Conservation (phyloP, 495 filamentous ascomycete species). For the Lasiosphaeria ovina region DNA sequence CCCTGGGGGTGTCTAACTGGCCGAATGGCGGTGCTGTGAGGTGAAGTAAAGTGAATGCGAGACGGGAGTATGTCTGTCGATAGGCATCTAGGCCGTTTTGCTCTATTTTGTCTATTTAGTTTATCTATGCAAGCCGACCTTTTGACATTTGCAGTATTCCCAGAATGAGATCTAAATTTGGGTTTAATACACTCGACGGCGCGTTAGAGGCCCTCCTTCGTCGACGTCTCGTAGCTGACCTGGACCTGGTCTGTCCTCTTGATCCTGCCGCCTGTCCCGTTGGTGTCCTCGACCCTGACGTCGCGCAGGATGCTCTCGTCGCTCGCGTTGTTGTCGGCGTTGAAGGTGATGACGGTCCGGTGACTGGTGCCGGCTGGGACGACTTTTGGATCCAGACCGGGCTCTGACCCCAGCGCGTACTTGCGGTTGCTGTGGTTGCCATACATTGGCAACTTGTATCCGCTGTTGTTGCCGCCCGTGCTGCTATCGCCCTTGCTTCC, state of each 20-base stretch:
- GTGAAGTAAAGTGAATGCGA: no score
- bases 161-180: background rate
- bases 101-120: background rate
- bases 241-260: constrained; percentile 5
- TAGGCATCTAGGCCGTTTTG: background rate
- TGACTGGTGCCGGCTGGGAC: background rate
- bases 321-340: constrained; percentile 9
- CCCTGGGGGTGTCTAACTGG: no score
- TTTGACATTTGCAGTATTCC: background rate
- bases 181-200: background rate
- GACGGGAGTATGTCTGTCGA: no score
- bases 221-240: constrained; percentile 6
- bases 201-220: background rate
- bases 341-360: constrained; percentile 9
- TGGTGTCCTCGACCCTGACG: constrained; percentile 1
- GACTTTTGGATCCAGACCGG: background rate
- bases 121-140: background rate
- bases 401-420: background rate
- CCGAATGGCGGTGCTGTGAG: no score
- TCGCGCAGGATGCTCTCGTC: constrained; percentile 9
- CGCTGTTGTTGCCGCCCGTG: background rate
- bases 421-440: constrained; percentile 10
- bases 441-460: constrained; percentile 9
- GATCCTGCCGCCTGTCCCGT: background rate
- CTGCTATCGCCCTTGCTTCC: constrained; percentile 8